Base-by-base conservation (phyloP, 2,329 filamentous ascomycete species). In the Scopulariopsis brevicaulis region DNA sequence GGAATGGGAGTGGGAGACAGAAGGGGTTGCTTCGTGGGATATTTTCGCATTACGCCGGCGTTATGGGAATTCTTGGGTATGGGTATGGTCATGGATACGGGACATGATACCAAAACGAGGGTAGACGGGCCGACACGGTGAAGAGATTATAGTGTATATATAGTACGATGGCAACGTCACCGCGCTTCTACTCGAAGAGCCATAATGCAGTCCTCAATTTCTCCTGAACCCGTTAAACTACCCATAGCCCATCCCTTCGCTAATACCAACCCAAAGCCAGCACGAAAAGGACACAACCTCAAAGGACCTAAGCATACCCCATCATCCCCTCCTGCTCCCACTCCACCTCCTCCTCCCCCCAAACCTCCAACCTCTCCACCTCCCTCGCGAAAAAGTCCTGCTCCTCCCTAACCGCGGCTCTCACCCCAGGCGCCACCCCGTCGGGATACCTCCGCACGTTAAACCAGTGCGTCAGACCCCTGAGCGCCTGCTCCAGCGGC, bases 381-480 rank as follows among this genome's bases (percentile, higher is more conserved):
- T 93, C 89, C 28, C 87, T 77, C 43, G 83, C 80, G 67, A 93
- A 93, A 68, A 93, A 93, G 67, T 92, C 88, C 62, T 87, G 81
- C 70, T 91, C 86, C 66, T 89, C 86, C 56, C 83, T 79, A 68
- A 88, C 74, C 52, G 86, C 78, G 11, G 78, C 75, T 18, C 80
- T 68, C 55, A 81, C 73, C 59, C 80, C 81, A 14, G 74, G 70
- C 37, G 70, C 67, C 80, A 96, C 89, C 59, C 86, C 82, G 59
- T 91, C 87, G 22, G 89, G 88, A 67, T 95, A 96, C 62, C 83
- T 74, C 59, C 89, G 82, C 64, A 96, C 76, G 70, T 96, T 96
- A 76, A 89, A 90, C 91, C 94, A 99, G 70, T 96, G 91, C 57
- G 93, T 96, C 62, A 99, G 72, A 50, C 89, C 90, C 51, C 94